These are phyloP conservation scores for Coprinopsis sp. DNA, from an alignment of 768 basidiomycete genomes.

Conservation along the genomic window DNA sequence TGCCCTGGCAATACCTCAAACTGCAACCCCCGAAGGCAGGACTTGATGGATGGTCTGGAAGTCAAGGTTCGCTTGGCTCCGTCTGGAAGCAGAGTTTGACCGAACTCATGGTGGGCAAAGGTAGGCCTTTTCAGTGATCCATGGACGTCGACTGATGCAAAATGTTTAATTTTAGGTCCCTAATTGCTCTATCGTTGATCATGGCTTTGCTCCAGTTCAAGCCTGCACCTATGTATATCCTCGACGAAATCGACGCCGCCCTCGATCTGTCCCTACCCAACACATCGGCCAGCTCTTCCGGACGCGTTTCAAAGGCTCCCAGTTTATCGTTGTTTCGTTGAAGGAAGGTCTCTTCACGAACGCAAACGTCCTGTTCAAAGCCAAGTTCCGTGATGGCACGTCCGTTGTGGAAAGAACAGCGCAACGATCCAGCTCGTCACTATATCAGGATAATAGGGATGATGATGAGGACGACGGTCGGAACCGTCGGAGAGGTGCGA, in stretches of 20 bases:
- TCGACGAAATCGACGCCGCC: conserved; percentile 98
- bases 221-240: conserved; percentile 98
- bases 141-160: neutral
- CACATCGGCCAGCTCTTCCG: conserved; percentile 98
- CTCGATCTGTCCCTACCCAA: conserved; percentile 92
- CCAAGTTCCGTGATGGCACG: conserved; percentile 92
- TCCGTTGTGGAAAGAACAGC: conserved; percentile 82
- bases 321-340: conserved; percentile 96
- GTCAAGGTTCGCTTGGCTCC: conserved; percentile 92
- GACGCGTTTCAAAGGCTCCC: conserved; percentile 94
- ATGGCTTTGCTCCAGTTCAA: conserved; percentile 99
- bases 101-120: conserved; percentile 94
- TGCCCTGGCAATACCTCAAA: conserved; percentile 93
- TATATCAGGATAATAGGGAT: conserved; percentile 34
- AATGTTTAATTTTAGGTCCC: conserved; percentile 56
- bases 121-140: conserved; percentile 36
- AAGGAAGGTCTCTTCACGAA: conserved; percentile 98
- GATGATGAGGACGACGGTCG: conserved; percentile 27
- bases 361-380: conserved; percentile 92
- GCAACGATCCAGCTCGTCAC: conserved; percentile 52
- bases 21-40: conserved; percentile 91
- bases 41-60: conserved; percentile 92
- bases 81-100: conserved; percentile 99
- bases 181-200: conserved; percentile 96
- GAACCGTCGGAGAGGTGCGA: conserved; percentile 25